phyloP scores from a whole-genome alignment of 345 rosid species.

The Salix brachista region DNA sequence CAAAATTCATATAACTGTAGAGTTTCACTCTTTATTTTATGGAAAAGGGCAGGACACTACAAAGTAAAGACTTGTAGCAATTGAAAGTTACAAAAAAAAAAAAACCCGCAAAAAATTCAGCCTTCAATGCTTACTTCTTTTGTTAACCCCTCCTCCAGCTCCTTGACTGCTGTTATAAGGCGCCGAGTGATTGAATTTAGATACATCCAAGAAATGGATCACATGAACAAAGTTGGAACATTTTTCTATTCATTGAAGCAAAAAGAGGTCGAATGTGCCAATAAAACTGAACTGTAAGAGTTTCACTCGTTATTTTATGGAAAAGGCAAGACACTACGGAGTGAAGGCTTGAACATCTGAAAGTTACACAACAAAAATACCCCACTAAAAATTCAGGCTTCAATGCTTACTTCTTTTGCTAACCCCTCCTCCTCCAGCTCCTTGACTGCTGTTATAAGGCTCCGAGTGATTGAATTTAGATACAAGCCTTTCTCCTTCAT shows the following conservation, averaged over 20 bases:
- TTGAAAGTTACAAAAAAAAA: neutral
- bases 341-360: neutral
- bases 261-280: neutral
- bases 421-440: constrained; percentile 58
- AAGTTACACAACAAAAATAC: neutral
- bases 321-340: neutral
- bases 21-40: constrained; percentile 3
- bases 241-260: neutral
- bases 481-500: constrained; percentile 68
- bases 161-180: constrained; percentile 72
- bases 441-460: constrained; percentile 68
- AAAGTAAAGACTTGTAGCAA: neutral
- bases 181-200: constrained; percentile 65
- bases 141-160: constrained; percentile 47
- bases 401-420: constrained; percentile 25
- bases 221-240: neutral
- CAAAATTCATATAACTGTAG: neutral
- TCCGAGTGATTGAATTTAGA: constrained; percentile 64
- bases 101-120: neutral
- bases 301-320: constrained; percentile 1
- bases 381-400: constrained; percentile 16
- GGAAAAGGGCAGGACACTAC: neutral
- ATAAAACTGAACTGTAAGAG: neutral
- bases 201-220: constrained; percentile 30
- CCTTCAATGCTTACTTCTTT: constrained; percentile 26